These are phyloP conservation scores for Letharia lupina DNA, from an alignment of 495 filamentous ascomycete genomes.

Conservation along the genomic window DNA sequence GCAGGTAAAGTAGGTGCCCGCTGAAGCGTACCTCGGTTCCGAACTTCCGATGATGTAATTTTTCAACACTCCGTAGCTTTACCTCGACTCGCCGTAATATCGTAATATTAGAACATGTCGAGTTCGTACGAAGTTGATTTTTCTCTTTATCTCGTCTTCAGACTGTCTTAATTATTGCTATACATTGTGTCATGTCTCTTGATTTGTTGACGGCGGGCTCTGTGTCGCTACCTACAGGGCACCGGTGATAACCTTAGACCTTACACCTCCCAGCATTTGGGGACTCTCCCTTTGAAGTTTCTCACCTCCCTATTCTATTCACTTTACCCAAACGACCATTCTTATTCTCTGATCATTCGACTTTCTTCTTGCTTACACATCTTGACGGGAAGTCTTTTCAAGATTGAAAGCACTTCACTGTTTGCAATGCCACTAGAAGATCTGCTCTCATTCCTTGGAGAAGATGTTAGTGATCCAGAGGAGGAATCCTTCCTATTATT, in stretches of 20 bases:
- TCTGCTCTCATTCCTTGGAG: slow-evolving; percentile 25
- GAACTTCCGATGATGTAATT: not conserved
- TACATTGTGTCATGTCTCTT: not conserved
- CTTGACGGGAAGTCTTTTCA: not conserved
- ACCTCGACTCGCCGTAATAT: no score
- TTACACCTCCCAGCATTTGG: no score
- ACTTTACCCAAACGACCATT: not conserved
- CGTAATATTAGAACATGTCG: no score
- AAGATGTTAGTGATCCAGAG: slow-evolving; percentile 49
- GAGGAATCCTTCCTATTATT: slow-evolving; percentile 85
- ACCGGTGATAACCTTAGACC: no score
- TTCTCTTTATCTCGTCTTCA: no score
- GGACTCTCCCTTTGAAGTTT: not conserved
- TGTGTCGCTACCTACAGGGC: no score
- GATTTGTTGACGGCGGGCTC: not conserved
- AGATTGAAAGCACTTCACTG: not conserved
- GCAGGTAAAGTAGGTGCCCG: not conserved
- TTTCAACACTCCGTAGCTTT: not conserved
- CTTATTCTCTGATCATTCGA: not conserved
- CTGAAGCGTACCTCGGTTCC: not conserved
- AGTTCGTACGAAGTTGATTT: no score
- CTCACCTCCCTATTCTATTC: not conserved
- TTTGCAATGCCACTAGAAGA: slow-evolving; percentile 15
- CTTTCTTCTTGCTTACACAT: not conserved
- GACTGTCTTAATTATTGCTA: no score